Percentiles rank a stretch among this genome's conserved stretches.
Conservation (phyloP, 2,329 filamentous ascomycete species). For the Fusarium equiseti region DNA sequence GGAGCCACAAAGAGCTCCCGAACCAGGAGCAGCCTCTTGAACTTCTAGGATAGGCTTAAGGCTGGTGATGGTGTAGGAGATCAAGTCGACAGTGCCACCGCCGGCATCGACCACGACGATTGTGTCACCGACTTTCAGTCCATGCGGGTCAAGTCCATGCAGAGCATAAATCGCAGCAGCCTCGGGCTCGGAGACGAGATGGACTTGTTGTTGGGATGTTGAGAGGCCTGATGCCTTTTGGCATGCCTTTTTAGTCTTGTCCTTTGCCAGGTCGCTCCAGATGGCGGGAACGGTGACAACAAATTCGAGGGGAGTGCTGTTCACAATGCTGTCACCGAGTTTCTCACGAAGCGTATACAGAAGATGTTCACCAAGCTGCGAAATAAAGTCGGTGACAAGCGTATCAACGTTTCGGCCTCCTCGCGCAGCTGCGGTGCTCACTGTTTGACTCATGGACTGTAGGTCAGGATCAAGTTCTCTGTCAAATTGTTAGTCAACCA, state of each 20-base stretch:
- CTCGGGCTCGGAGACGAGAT: constrained; percentile 63
- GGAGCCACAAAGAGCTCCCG: constrained; percentile 61
- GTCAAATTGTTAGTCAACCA: constrained; percentile 16
- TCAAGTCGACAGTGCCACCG: constrained; percentile 64
- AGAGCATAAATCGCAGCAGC: constrained; percentile 62
- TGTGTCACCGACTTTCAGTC: constrained; percentile 57
- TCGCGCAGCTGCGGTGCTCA: constrained; percentile 45
- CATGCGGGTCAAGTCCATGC: constrained; percentile 55
- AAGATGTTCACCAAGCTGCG: constrained; percentile 59
- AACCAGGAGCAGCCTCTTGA: constrained; percentile 59
- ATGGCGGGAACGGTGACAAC: constrained; percentile 68
- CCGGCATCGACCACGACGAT: constrained; percentile 66
- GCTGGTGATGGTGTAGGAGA: constrained; percentile 61
- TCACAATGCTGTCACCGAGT: constrained; percentile 57
- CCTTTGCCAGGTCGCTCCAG: constrained; percentile 66
- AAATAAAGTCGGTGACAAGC: constrained; percentile 62
- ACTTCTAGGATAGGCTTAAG: constrained; percentile 60
- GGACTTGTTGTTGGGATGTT: constrained; percentile 50
- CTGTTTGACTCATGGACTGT: constrained; percentile 49
- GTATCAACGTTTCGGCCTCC: constrained; percentile 54
- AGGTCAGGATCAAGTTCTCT: constrained; percentile 56
- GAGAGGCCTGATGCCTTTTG: constrained; percentile 51
- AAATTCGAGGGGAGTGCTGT: constrained; percentile 60
- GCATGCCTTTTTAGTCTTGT: constrained; percentile 61
- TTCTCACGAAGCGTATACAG: constrained; percentile 57